Percentiles rank a stretch among this genome's conserved stretches.
Conservation (phyloP, 1,284 basidiomycete genomes). For the Cutaneotrichosporon sp. region DNA sequence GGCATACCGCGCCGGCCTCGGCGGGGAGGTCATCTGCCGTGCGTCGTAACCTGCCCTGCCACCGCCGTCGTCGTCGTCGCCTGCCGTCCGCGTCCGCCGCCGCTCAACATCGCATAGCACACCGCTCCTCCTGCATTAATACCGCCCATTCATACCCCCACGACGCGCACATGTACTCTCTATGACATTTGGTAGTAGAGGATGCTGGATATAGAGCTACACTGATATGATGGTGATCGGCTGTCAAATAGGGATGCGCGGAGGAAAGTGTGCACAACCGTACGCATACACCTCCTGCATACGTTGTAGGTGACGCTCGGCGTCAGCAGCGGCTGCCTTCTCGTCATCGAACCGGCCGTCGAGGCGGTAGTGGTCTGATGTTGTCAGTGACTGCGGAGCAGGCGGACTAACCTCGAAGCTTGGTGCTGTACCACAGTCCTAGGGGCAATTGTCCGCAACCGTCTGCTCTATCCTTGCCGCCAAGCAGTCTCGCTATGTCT, state of each 20-base stretch:
- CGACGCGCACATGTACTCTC: constrained; percentile 19
- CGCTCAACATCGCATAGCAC: background rate
- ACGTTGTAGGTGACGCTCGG: constrained; percentile 23
- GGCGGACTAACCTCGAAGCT: constrained; percentile 40
- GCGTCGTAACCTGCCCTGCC: constrained; percentile 23
- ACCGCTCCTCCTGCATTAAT: constrained; percentile 22
- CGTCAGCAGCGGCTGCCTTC: constrained; percentile 18
- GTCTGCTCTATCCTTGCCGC: constrained; percentile 40
- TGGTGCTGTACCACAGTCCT: constrained; percentile 42
- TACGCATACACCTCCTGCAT: constrained; percentile 22
- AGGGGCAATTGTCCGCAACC: constrained; percentile 40
- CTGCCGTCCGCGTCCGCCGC: background rate
- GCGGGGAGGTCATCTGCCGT: constrained; percentile 51
- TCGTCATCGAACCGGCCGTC: constrained; percentile 23
- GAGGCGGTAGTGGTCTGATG: constrained; percentile 33
- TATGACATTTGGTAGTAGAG: constrained; percentile 10
- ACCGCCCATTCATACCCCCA: constrained; percentile 28
- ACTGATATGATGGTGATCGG: background rate
- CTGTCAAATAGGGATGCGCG: background rate
- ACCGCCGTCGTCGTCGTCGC: background rate
- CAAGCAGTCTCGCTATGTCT: constrained; percentile 35
- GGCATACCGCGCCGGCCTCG: constrained; percentile 51
- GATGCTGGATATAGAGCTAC: constrained; percentile 10
- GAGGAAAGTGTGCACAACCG: constrained; percentile 13
- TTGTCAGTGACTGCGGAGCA: background rate